Evolutionary conservation across 2,329 filamentous ascomycete species (phyloP).

Genomic region (Dothideomycetidae sp.): DNA sequence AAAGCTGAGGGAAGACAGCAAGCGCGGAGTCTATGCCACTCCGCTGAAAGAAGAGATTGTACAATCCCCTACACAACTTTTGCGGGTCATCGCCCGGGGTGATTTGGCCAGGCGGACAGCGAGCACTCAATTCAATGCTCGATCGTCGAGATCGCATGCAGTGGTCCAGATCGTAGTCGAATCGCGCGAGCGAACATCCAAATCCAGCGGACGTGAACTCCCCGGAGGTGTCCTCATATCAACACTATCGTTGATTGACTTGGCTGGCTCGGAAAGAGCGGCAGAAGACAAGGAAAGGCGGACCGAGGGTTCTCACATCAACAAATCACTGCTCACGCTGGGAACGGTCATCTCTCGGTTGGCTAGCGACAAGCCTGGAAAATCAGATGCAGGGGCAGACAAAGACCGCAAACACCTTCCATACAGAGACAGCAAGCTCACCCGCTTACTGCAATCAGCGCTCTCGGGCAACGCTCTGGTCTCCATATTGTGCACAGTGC

Average conservation of each 20-base stretch:
- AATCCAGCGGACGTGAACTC: conserved; percentile 31
- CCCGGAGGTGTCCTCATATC: conserved; percentile 91
- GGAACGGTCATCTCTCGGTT: conserved; percentile 89
- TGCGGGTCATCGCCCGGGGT: conserved; percentile 87
- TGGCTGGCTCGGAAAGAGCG: conserved; percentile 90
- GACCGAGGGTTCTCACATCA: conserved; percentile 93
- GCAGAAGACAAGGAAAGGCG: conserved; percentile 89
- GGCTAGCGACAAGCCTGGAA: conserved; percentile 81
- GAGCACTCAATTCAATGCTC: conserved; percentile 91
- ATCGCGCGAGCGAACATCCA: conserved; percentile 69
- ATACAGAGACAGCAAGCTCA: conserved; percentile 95
- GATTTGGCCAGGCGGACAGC: conserved; percentile 81
- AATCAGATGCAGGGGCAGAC: conserved; percentile 45
- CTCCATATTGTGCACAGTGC: conserved; percentile 93
- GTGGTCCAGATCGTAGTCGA: conserved; percentile 98
- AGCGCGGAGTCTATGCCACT: conserved; percentile 89
- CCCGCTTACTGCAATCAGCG: conserved; percentile 78
- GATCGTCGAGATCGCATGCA: conserved; percentile 93
- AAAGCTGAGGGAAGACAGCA: conserved; percentile 90
- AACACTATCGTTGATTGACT: conserved; percentile 85
- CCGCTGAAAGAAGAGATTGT: conserved; percentile 97
- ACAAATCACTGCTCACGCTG: conserved; percentile 89
- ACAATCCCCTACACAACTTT: conserved; percentile 86
- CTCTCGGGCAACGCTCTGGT: conserved; percentile 87
- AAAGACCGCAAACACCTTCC: conserved; percentile 80